Evolutionary conservation across 2,329 filamentous ascomycete species (phyloP), one percentile per base, ranked within the genome.

Genomic region (Fusarium sp.): DNA sequence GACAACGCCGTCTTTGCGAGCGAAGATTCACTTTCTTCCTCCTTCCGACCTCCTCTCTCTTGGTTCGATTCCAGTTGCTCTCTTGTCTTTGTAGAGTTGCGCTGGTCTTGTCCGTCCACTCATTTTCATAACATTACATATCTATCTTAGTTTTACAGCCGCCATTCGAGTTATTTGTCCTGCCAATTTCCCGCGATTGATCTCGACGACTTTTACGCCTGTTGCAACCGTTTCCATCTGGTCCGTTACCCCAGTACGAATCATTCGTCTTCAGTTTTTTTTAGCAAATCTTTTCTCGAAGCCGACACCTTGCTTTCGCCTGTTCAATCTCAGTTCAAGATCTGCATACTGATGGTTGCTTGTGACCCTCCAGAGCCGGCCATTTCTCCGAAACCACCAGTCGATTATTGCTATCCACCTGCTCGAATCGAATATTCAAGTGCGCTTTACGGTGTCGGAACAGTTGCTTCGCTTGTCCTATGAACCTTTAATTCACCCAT

Each of bases 51-150:
- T 70, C 68, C 67, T 71, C 75, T 46, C 58, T 64, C 59, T 64
- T 87, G 85, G 85, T 82, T 79, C 85, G 82, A 85, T 85, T 85
- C 85, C 84, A 82, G 84, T 76, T 77, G 83, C 82, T 81, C 76
- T 80, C 82, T 81, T 70, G 45, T 81, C 71, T 74, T 78, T 77
- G 52, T 61, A 71, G 78, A 79, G 82, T 82, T 84, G 82, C 78
- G 78, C 84, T 88, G 86, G 85, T 84, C 79, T 86, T 79, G 84
- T 76, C 85, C 85, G 85, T 87, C 85, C 85, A 81, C 84, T 87
- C 85, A 82, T 85, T 80, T 79, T 68, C 68, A 71, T 75, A 68
- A 71, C 52, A 68, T 75, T 70, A 72, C 56, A 71, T 55, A 62
- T 35, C 47, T 62, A 62, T 37, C 47, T 76, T 78, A 74, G 61